Base-by-base conservation (phyloP, 495 filamentous ascomycete species). In the Cairneyella variabilis region DNA sequence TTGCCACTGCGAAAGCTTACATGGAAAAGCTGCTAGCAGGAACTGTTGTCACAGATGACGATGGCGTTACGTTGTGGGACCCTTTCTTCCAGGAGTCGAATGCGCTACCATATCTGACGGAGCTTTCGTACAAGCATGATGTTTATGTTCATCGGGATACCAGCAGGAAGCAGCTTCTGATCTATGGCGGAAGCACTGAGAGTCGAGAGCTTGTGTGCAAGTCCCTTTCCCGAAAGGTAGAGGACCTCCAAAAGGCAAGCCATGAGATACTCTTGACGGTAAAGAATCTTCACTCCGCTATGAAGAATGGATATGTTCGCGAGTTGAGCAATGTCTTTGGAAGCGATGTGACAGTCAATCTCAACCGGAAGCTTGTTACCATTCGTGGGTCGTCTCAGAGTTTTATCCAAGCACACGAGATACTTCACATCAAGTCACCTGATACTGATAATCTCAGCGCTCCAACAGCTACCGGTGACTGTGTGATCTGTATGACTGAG, bases 201-300 rank as follows among this genome's bases (percentile, higher is more conserved):
- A 12, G 2, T 17, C 18, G 36, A 22, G 21, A 23, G 4, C 0
- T 27, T 3, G 34, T 14, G 7, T 11, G 4, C 11, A 38, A 25
- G 9, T 9, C 12, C 14, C 16, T 49, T 9, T 8, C 25, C 16
- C 9, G 3, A 9, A 20, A 23, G 34, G n/a, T 38, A 4, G 3
- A 22, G 56, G 2, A 43, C 8, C 38, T 44, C 49, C 41, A 21
- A 51, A 36, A 23, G 39, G 51, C 38, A 72, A 59, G 3, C 54
- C 50, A 8, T n/a, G n/a, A n/a, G n/a, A n/a, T n/a, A n/a, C n/a
- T n/a, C n/a, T n/a, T n/a, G n/a, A n/a, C n/a, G n/a, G n/a, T n/a
- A n/a, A n/a, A n/a, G n/a, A n/a, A n/a, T n/a, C n/a, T n/a, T n/a
- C n/a, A n/a, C n/a, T n/a, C n/a, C n/a, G n/a, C n/a, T n/a, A n/a